Evolutionary conservation across 441 rosid species (phyloP), one percentile per base, ranked within the genome.

Genomic region (Manihot esculenta): DNA sequence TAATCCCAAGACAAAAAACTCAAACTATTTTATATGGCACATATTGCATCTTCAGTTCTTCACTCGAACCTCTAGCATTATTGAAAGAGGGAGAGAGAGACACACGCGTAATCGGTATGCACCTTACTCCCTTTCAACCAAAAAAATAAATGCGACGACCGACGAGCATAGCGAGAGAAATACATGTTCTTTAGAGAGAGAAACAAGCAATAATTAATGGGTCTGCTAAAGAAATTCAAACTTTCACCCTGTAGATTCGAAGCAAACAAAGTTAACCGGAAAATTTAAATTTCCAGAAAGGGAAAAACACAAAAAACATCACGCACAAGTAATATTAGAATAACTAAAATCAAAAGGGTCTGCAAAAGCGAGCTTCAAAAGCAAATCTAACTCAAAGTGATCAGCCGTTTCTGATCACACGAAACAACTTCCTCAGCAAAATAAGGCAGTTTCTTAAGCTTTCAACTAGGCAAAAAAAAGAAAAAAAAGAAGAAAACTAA

Each of bases 81-180:
- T 30, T 1, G 33, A 30, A 4, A 4, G 33, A 30, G 33, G 33
- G 33, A 30, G 33, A 30, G 33, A 4, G 33, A 30, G 33, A 30
- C n/a, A n/a, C n/a, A n/a, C n/a, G n/a, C n/a, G n/a, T n/a, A n/a
- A n/a, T n/a, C n/a, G n/a, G n/a, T n/a, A n/a, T n/a, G n/a, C n/a
- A n/a, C n/a, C n/a, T n/a, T 24, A 48, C 30, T 77, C 79, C 78
- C 14, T 67, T 64, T 72, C 76, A 82, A 53, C 8, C 35, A 51
- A 76, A 58, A 64, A 66, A 69, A 74, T 70, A 63, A 81, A 67
- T 57, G 47, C 8, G 15, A 65, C 41, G 18, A n/a, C 33, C 30
- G 48, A 26, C 41, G 30, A 59, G 61, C n/a, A n/a, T n/a, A 68
- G 66, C 47, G 70, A 65, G 33, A 30, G 33, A n/a, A 61, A 3